These are phyloP conservation scores for Chrysanthemum seticuspe DNA, from an alignment of 129 eudicot genomes.

Conservation along the genomic window DNA sequence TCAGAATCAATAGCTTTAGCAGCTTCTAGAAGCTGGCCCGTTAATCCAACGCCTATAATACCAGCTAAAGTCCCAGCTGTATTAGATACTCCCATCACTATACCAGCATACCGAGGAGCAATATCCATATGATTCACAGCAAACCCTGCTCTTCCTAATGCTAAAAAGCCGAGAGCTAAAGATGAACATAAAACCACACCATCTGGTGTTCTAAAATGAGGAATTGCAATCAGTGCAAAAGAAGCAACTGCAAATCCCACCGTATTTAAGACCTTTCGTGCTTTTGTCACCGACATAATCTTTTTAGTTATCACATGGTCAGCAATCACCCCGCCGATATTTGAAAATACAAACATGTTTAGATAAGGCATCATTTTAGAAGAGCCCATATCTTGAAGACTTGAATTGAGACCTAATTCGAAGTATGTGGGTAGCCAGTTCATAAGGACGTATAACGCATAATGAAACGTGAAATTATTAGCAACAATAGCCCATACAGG, in stretches of 20 bases:
- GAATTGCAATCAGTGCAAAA: constrained; percentile 71
- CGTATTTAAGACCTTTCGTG: constrained; percentile 75
- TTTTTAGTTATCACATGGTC: constrained; percentile 76
- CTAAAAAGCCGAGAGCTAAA: constrained; percentile 12
- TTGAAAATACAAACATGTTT: constrained; percentile 90
- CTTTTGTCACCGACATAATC: constrained; percentile 65
- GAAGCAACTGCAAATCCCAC: constrained; percentile 81
- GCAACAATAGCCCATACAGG: constrained; percentile 98
- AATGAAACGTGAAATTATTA: constrained; percentile 91
- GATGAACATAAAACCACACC: constrained; percentile 82
- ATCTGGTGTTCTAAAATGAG: constrained; percentile 65
- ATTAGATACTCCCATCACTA: constrained; percentile 15
- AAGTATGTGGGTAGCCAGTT: constrained; percentile 96
- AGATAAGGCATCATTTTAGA: constrained; percentile 94
- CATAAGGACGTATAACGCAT: constrained; percentile 91
- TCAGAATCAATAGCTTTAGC: constrained; percentile 13
- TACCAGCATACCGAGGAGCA: constrained; percentile 21
- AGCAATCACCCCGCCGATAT: constrained; percentile 87
- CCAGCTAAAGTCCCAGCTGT: constrained; percentile 14
- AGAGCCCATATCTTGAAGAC: constrained; percentile 96
- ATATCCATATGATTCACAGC: constrained; percentile 17
- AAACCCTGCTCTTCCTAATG: constrained; percentile 11
- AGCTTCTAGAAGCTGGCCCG: constrained; percentile 14
- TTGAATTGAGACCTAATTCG: constrained; percentile 70
- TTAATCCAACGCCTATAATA: constrained; percentile 14